phyloP scores from a whole-genome alignment of 768 basidiomycete genomes.

The Lactarius quietus region DNA sequence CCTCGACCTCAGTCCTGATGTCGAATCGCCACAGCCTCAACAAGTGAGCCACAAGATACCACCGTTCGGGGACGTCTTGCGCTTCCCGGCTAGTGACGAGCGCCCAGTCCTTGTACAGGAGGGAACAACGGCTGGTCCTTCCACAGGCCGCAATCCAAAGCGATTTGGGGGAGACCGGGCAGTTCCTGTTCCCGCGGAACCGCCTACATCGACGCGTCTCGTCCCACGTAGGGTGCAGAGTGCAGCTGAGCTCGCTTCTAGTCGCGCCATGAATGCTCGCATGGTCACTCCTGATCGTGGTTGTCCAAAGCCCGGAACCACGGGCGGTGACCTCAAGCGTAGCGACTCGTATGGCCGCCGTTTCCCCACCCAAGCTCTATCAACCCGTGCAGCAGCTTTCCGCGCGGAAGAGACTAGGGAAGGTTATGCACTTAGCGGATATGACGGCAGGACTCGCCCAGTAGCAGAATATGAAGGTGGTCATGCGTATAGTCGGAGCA shows the following conservation, averaged over 20 bases:
- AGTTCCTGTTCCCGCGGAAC: slow-evolving; percentile 1
- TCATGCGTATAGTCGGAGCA: neutral
- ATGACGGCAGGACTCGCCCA: neutral
- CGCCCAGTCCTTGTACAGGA: slow-evolving; percentile 3
- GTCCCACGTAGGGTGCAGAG: slow-evolving; percentile 20
- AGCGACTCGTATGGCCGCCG: neutral
- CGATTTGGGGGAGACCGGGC: neutral
- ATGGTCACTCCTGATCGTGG: neutral
- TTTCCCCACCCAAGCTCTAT: neutral
- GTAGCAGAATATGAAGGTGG: neutral
- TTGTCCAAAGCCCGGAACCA: neutral
- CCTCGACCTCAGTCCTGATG: slow-evolving; percentile 20
- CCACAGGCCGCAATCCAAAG: neutral
- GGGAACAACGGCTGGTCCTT: neutral
- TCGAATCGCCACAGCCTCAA: neutral
- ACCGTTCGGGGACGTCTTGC: neutral
- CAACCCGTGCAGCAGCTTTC: neutral
- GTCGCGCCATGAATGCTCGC: neutral
- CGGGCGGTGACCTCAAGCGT: neutral
- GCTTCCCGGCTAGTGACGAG: neutral
- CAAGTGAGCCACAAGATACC: neutral
- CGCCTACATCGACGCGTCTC: neutral
- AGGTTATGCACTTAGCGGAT: neutral
- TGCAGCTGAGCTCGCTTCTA: slow-evolving; percentile 10
- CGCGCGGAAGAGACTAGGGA: neutral